A percentile compares a stretch with the other conserved stretches of the same genome.
Evolutionary conservation across 805 yeast genomes (phyloP).

Genomic region (Zygoascus bituminiphila): DNA sequence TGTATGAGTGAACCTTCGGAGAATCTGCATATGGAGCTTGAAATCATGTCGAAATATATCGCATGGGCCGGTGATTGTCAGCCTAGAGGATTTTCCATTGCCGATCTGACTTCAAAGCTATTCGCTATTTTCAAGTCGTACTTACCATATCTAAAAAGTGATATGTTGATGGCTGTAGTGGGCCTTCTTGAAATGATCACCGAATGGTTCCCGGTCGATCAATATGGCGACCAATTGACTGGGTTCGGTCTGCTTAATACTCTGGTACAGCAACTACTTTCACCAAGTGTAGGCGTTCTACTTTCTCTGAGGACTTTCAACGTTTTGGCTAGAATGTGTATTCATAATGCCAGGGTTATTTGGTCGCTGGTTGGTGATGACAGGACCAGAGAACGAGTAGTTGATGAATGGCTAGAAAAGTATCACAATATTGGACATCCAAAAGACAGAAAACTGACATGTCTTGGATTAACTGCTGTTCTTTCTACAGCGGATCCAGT

Average conservation of each 20-base stretch:
- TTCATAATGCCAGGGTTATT: constrained; percentile 16
- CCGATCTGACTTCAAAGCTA: not conserved
- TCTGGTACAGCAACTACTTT: not conserved
- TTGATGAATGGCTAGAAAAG: constrained; percentile 28
- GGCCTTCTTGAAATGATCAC: not conserved
- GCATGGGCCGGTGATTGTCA: constrained; percentile 18
- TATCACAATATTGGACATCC: constrained; percentile 60
- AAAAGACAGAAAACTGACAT: constrained; percentile 58
- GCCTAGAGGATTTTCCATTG: not conserved
- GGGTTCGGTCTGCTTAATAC: not conserved
- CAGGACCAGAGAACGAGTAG: constrained; percentile 5
- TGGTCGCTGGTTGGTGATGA: constrained; percentile 12
- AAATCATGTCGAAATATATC: constrained; percentile 29
- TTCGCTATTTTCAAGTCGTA: not conserved
- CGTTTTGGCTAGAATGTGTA: constrained; percentile 21
- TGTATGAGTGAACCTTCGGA: constrained; percentile 60
- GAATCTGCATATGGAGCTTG: constrained; percentile 25
- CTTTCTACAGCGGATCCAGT: constrained; percentile 31
- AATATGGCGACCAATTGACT: not conserved
- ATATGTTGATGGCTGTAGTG: not conserved
- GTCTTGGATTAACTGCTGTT: constrained; percentile 52
- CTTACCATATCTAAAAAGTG: not conserved
- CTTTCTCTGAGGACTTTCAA: constrained; percentile 23
- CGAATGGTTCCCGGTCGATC: not conserved
- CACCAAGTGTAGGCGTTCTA: constrained; percentile 19